phyloP scores from a whole-genome alignment of 805 yeast species.

The Cyberlindnera euphorbiiphila region DNA sequence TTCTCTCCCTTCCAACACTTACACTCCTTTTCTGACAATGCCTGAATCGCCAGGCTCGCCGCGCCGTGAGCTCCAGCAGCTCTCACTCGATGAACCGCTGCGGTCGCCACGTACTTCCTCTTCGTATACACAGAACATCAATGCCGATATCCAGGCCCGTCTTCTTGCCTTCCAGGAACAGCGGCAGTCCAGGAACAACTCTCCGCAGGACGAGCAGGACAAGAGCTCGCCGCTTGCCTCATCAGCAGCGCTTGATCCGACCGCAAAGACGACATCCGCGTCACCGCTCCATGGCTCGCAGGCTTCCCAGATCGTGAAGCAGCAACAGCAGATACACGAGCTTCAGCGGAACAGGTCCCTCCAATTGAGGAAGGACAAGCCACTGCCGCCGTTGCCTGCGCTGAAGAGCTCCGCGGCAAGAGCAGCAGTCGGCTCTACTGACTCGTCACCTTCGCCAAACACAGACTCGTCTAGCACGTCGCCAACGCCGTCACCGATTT shows the following conservation, averaged over 20 bases:
- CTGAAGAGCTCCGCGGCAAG: no score
- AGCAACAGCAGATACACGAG: conserved; percentile 23
- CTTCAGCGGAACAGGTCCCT: conserved; percentile 22
- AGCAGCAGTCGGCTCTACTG: no score
- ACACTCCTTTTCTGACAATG: conserved; percentile 1
- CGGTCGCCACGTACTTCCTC: conserved; percentile 27
- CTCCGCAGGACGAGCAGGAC: conserved; percentile 21
- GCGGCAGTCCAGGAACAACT: conserved; percentile 39
- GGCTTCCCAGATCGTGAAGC: conserved; percentile 17
- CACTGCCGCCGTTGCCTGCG: conserved; percentile 41
- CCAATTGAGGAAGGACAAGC: conserved; percentile 29
- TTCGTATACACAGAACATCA: conserved; percentile 39
- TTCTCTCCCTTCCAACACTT: background rate
- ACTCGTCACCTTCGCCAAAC: no score
- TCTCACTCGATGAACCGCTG: conserved; percentile 16
- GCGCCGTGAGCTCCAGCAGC: conserved; percentile 14
- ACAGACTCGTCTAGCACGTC: no score
- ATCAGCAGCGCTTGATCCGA: background rate
- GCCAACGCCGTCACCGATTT: background rate
- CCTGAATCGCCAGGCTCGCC: conserved; percentile 17
- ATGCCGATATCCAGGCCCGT: conserved; percentile 82
- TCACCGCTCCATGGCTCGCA: conserved; percentile 2
- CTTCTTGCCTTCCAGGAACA: conserved; percentile 84
- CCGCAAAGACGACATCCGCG: background rate
- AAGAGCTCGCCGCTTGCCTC: conserved; percentile 20